A percentile compares a stretch with the other conserved stretches of the same genome.
phyloP scores from a whole-genome alignment of 2,329 filamentous ascomycete genomes.

The Colletotrichum tabaci region DNA sequence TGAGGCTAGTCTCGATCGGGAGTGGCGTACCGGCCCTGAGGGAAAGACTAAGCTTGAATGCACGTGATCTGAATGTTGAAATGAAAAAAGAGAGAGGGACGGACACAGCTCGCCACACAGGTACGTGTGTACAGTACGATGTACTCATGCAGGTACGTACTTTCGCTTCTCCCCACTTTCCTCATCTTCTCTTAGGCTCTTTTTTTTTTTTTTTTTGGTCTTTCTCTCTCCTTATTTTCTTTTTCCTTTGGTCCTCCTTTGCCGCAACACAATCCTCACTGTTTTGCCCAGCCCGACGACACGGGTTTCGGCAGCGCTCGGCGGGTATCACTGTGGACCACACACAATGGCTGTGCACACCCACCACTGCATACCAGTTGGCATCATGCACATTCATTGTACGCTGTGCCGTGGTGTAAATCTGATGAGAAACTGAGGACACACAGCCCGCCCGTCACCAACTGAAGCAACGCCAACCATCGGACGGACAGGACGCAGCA shows the following conservation, averaged over 20 bases:
- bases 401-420: not conserved
- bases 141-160: too few species aligned
- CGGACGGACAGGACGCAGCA: not conserved
- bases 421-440: not conserved
- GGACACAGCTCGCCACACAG: not conserved
- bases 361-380: not conserved
- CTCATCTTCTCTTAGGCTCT: not conserved
- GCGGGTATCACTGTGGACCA: not conserved
- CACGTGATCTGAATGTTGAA: not conserved
- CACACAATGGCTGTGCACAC: not conserved
- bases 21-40: conserved; percentile 1
- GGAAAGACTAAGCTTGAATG: conserved; percentile 23
- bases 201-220: too few species aligned
- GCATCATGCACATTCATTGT: not conserved
- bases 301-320: conserved; percentile 3
- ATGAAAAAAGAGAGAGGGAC: too few species aligned
- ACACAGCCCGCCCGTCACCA: not conserved
- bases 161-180: too few species aligned
- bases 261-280: not conserved
- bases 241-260: not conserved
- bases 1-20: not conserved
- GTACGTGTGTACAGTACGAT: not conserved
- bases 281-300: conserved; percentile 1
- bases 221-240: not conserved
- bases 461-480: not conserved